These are phyloP conservation scores for Kwoniella sp. DNA, from an alignment of 768 basidiomycete genomes.

Conservation along the genomic window DNA sequence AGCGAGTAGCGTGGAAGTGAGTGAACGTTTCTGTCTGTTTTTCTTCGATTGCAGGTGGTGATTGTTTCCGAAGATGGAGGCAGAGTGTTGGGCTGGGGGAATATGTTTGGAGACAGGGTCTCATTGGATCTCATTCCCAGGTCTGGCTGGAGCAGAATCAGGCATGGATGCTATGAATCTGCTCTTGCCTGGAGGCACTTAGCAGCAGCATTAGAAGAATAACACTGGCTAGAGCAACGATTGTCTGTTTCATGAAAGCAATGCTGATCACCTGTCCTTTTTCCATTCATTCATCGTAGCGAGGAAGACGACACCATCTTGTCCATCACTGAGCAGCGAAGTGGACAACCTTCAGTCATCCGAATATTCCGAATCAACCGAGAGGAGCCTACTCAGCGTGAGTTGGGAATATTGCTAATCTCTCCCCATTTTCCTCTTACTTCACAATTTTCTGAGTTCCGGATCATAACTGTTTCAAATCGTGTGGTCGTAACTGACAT, in stretches of 20 bases:
- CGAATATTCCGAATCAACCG: constrained; percentile 83
- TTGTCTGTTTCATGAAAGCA: neutral
- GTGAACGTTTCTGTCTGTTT: constrained; percentile 1
- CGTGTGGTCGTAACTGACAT: neutral
- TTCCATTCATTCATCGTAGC: constrained; percentile 5
- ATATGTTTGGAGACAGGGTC: too few relatives aligned
- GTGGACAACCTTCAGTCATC: constrained; percentile 88
- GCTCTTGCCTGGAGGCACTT: too few relatives aligned
- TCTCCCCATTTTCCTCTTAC: constrained; percentile 1
- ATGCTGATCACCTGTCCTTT: neutral
- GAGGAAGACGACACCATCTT: constrained; percentile 66
- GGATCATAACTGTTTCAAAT: constrained; percentile 8
- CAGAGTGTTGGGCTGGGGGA: too few relatives aligned
- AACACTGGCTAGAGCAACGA: neutral
- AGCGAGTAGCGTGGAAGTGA: constrained; percentile 82
- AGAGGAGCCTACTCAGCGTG: constrained; percentile 80
- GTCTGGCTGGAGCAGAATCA: neutral
- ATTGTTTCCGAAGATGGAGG: too few relatives aligned
- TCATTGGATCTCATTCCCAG: too few relatives aligned
- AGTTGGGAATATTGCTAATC: constrained; percentile 7
- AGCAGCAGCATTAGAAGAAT: too few relatives aligned
- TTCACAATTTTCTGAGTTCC: too few relatives aligned
- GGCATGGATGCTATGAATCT: too few relatives aligned
- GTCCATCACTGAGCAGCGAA: constrained; percentile 95
- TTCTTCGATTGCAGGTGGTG: neutral